Conservation (phyloP, 2,329 filamentous ascomycete species). For the Trichoderma cornu-damae region DNA sequence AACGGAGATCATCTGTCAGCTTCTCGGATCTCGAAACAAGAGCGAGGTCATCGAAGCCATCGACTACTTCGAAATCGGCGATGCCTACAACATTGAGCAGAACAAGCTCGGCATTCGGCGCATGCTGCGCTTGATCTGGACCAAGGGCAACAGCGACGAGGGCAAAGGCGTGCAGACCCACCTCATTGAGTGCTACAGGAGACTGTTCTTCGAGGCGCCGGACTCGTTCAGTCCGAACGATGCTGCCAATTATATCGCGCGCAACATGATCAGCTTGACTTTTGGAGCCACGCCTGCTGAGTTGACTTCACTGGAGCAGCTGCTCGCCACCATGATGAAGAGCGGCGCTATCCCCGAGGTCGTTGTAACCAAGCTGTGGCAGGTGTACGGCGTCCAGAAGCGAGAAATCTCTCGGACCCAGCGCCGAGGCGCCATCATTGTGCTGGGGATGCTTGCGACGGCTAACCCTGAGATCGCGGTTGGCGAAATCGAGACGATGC, state of each 20-base stretch:
- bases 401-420: slow-evolving; percentile 89
- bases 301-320: slow-evolving; percentile 88
- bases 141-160: slow-evolving; percentile 98
- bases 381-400: slow-evolving; percentile 92
- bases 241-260: slow-evolving; percentile 88
- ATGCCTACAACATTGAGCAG: slow-evolving; percentile 93
- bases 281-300: slow-evolving; percentile 94
- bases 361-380: slow-evolving; percentile 91
- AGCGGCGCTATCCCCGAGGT: slow-evolving; percentile 77
- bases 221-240: slow-evolving; percentile 83
- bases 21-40: slow-evolving; percentile 93
- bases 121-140: slow-evolving; percentile 98
- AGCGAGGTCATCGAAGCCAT: slow-evolving; percentile 98
- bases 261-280: slow-evolving; percentile 98
- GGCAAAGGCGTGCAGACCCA: slow-evolving; percentile 97
- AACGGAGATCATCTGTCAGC: slow-evolving; percentile 74
- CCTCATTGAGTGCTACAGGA: slow-evolving; percentile 92
- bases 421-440: slow-evolving; percentile 87
- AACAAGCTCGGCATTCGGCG: slow-evolving; percentile 87
- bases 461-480: slow-evolving; percentile 91
- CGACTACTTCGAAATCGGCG: slow-evolving; percentile 93
- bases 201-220: slow-evolving; percentile 92
- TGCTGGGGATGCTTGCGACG: slow-evolving; percentile 91
- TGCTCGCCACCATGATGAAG: slow-evolving; percentile 97
- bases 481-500: slow-evolving; percentile 89